A percentile compares a stretch with the other conserved stretches of the same genome.
Conservation (phyloP, 352 stramenopile species). For the Phytopythium cucurbitacearum region DNA sequence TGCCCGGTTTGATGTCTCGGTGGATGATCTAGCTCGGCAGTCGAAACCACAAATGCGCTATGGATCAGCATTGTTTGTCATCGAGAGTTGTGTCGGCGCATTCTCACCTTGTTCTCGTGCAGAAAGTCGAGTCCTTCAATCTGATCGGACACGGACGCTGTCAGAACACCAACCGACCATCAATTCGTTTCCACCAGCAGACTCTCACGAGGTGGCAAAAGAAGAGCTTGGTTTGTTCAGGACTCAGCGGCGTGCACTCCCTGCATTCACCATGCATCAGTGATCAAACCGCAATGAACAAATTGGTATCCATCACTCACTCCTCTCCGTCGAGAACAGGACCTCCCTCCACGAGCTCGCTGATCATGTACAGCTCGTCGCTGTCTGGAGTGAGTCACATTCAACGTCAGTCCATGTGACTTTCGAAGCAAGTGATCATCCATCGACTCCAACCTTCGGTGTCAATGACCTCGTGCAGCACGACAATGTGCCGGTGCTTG, state of each 20-base stretch:
- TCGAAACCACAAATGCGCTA: background rate
- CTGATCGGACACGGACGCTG: conserved; percentile 14
- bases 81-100: background rate
- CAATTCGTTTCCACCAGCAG: background rate
- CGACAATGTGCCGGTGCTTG: conserved; percentile 93
- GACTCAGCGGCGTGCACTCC: conserved; percentile 55
- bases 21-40: conserved; percentile 52
- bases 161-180: background rate
- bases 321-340: conserved; percentile 60
- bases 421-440: background rate
- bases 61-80: background rate
- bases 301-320: conserved; percentile 19
- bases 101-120: conserved; percentile 68
- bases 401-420: background rate
- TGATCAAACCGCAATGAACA: background rate
- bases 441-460: conserved; percentile 43
- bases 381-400: conserved; percentile 32
- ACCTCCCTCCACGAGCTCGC: conserved; percentile 70
- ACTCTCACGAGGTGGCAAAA: conserved; percentile 65
- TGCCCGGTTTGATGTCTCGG: conserved; percentile 79
- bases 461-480: conserved; percentile 95
- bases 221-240: conserved; percentile 59
- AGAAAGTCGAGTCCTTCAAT: conserved; percentile 83
- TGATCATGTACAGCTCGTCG: conserved; percentile 82
- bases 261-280: conserved; percentile 11